A percentile compares a stretch with the other conserved stretches of the same genome.
phyloP scores from a whole-genome alignment of 495 filamentous ascomycete genomes.

The Tetracladium marchalianum region DNA sequence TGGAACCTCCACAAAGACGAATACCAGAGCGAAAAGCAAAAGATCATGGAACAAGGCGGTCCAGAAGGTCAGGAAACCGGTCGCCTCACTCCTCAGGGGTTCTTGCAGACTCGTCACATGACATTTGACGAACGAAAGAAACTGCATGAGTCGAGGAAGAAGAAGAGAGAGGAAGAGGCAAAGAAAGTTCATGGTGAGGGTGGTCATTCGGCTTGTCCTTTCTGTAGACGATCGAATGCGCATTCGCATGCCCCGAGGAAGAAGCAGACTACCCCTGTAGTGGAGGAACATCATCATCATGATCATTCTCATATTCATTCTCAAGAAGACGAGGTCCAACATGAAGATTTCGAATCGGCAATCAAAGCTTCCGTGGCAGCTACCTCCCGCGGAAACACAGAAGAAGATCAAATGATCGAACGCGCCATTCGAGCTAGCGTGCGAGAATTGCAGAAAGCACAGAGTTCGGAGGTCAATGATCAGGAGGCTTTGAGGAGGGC shows the following conservation, averaged over 20 bases:
- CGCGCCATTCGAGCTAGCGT: constrained; percentile 60
- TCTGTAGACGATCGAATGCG: constrained; percentile 10
- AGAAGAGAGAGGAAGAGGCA: constrained; percentile 19
- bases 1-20: constrained; percentile 47
- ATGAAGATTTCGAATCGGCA: constrained; percentile 52
- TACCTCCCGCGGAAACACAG: constrained; percentile 54
- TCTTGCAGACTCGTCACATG: constrained; percentile 29
- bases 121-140: constrained; percentile 36
- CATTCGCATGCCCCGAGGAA: constrained; percentile 11
- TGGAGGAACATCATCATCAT: not conserved
- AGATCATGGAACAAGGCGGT: constrained; percentile 10
- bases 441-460: constrained; percentile 38
- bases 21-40: constrained; percentile 28
- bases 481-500: constrained; percentile 25
- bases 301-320: not conserved
- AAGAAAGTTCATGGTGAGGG: constrained; percentile 8
- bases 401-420: constrained; percentile 61
- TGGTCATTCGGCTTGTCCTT: constrained; percentile 12
- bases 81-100: constrained; percentile 24
- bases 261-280: not conserved
- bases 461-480: constrained; percentile 16
- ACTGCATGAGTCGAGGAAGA: constrained; percentile 34
- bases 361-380: constrained; percentile 57
- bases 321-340: constrained; percentile 25
- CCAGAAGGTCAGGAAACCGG: constrained; percentile 11